Evolutionary conservation across 192 early-diverging fungal species (phyloP).

Genomic region (Kappamyces sp.): DNA sequence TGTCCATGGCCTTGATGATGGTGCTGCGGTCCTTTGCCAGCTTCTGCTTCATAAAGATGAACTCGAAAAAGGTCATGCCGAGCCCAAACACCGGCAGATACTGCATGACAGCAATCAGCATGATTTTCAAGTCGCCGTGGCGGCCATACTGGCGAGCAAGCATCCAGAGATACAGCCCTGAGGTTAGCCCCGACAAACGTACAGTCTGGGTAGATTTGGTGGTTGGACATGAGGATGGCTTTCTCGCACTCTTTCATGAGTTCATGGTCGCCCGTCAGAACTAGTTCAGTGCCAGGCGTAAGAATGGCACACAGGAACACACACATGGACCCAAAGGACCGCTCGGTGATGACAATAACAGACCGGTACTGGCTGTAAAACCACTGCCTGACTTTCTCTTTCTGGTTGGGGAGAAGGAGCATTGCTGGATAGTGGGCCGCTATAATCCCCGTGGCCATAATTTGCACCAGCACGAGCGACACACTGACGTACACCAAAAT

Average conservation of each 20-base stretch:
- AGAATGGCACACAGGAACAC: slow-evolving; percentile 32
- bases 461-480: slow-evolving; percentile 3
- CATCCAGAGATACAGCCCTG: slow-evolving; percentile 56
- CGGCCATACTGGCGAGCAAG: slow-evolving; percentile 41
- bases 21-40: slow-evolving; percentile 68
- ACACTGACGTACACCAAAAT: too few species aligned
- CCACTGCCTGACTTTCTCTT: background rate
- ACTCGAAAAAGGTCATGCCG: slow-evolving; percentile 86
- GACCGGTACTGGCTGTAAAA: slow-evolving; percentile 25
- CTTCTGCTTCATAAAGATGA: slow-evolving; percentile 88
- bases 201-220: slow-evolving; percentile 38
- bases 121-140: slow-evolving; percentile 85
- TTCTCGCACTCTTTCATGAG: slow-evolving; percentile 15
- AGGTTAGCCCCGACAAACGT: background rate
- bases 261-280: slow-evolving; percentile 38
- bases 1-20: slow-evolving; percentile 40
- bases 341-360: slow-evolving; percentile 26
- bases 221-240: slow-evolving; percentile 42
- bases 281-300: slow-evolving; percentile 27
- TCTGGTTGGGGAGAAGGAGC: background rate
- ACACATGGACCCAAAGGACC: slow-evolving; percentile 28
- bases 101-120: slow-evolving; percentile 77
- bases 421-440: slow-evolving; percentile 4
- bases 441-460: too few species aligned
- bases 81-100: slow-evolving; percentile 79